Conservation (phyloP, 164 flowering plant genomes). For the Dillenia suffruticosa region DNA sequence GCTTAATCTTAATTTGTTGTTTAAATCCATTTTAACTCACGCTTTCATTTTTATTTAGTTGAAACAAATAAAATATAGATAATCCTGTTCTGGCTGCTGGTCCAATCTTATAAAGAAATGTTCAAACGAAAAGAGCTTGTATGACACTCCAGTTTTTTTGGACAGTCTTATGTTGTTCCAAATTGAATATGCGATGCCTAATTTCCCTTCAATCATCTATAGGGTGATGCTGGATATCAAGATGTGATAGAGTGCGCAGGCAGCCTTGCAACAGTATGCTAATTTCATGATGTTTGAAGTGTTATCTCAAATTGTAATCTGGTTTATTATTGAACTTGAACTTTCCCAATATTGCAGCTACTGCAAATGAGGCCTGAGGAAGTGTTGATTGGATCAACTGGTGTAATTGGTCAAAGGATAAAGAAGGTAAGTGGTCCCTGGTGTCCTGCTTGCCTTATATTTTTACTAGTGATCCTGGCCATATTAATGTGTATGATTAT, state of each 20-base stretch:
- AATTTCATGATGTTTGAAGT: neutral
- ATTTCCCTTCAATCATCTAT: constrained; percentile 11
- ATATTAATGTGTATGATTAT: neutral
- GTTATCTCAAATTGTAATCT: neutral
- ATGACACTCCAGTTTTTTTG: too few relatives aligned
- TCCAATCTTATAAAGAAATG: too few relatives aligned
- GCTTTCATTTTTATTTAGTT: too few relatives aligned
- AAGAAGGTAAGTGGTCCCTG: constrained; percentile 51
- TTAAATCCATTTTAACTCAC: too few relatives aligned
- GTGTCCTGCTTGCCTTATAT: neutral
- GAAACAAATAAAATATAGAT: too few relatives aligned
- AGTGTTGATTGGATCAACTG: constrained; percentile 89
- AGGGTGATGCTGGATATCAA: constrained; percentile 98
- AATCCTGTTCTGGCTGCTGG: too few relatives aligned
- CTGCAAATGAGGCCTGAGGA: constrained; percentile 59
- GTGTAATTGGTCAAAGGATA: constrained; percentile 94
- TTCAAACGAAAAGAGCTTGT: too few relatives aligned
- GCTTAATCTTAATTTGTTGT: too few relatives aligned
- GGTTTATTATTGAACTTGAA: neutral
- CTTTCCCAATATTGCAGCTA: constrained; percentile 35
- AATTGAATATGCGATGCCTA: too few relatives aligned
- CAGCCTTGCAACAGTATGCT: constrained; percentile 61
- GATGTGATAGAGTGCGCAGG: constrained; percentile 79
- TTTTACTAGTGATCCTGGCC: neutral
- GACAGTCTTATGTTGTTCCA: too few relatives aligned